A percentile compares a stretch with the other conserved stretches of the same genome.
Conservation (phyloP, 2,329 filamentous ascomycete species). For the Aspergillus aculeatinus region DNA sequence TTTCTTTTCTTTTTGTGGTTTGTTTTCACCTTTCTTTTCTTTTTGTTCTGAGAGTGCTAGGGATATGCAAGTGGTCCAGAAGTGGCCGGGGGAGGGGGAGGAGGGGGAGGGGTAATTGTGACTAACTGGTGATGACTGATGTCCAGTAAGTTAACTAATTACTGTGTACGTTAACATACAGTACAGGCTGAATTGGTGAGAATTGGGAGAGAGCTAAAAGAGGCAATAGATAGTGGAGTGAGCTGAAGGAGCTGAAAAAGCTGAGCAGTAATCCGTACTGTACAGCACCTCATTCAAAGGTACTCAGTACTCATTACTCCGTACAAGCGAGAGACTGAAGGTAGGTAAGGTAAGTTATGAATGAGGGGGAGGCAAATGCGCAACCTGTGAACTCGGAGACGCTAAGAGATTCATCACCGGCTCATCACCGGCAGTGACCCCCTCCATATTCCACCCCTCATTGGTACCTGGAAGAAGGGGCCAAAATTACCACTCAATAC, state of each 20-base stretch:
- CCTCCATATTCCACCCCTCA: conserved; percentile 1
- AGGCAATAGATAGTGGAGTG: no score
- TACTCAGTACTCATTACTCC: no score
- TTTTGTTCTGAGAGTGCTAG: neutral
- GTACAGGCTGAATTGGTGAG: no score
- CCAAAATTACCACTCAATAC: neutral
- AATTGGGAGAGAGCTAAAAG: no score
- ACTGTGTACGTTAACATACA: no score
- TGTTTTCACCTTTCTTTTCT: no score
- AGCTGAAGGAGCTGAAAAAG: no score
- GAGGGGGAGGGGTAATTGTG: neutral
- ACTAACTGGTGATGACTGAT: no score
- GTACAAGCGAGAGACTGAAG: no score
- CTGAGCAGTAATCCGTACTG: no score
- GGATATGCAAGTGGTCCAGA: neutral
- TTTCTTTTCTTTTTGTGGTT: neutral
- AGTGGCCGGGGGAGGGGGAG: neutral
- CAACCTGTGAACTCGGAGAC: neutral
- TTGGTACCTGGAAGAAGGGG: neutral
- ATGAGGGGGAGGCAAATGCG: neutral
- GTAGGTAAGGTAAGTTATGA: neutral
- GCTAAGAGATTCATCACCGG: neutral
- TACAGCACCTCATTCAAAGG: no score
- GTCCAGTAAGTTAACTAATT: no score
- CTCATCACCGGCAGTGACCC: neutral